phyloP scores from a whole-genome alignment of 305 asterid species.

The Fraxinus albicans region DNA sequence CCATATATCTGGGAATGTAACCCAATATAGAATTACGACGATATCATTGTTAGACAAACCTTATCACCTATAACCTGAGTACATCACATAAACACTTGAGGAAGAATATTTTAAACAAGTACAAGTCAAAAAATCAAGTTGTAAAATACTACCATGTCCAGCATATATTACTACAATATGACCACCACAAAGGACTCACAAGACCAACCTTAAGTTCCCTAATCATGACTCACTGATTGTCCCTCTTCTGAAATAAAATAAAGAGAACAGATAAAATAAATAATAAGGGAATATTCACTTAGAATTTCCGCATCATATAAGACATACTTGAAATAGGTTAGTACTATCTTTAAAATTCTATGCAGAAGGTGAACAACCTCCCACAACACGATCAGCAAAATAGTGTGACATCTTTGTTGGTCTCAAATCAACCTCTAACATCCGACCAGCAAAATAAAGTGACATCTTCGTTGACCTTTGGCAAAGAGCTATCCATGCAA shows the following conservation, averaged over 20 bases:
- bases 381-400: not conserved
- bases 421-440: not conserved
- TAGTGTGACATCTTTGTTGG: not conserved
- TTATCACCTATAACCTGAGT: not conserved
- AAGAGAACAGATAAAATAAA: not conserved
- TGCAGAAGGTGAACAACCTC: not conserved
- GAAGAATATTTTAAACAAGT: not conserved
- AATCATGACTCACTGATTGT: not conserved
- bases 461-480: not conserved
- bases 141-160: not conserved
- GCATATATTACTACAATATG: not conserved
- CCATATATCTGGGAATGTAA: not conserved
- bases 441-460: not conserved
- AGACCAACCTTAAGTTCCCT: slow-evolving; percentile 1
- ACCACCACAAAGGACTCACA: not conserved
- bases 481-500: not conserved
- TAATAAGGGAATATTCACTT: not conserved
- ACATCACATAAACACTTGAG: not conserved
- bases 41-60: not conserved
- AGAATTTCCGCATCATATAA: not conserved
- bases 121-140: not conserved
- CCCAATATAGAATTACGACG: not conserved
- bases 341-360: not conserved
- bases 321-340: not conserved
- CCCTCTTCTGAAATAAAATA: not conserved